Percentiles rank a stretch among this genome's conserved stretches.
Evolutionary conservation across 108 stramenopile genomes (phyloP).

Genomic region (Nitzschia sp.): DNA sequence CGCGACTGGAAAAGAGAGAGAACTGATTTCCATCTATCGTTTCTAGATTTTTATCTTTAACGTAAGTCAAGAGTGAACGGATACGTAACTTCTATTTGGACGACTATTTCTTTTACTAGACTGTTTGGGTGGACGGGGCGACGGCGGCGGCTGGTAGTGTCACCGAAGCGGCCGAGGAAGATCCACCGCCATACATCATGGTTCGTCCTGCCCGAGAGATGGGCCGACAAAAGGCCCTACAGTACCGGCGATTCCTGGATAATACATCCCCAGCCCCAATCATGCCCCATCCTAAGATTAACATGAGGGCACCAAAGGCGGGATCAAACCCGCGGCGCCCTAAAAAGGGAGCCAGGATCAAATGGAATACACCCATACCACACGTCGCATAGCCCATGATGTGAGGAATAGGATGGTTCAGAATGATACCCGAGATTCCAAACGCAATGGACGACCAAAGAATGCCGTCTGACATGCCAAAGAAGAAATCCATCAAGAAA

Average conservation of each 20-base stretch:
- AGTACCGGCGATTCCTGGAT: conserved; percentile 6
- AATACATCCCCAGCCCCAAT: background rate
- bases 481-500: conserved; percentile 2
- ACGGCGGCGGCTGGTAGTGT: too few species aligned
- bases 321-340: background rate
- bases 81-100: too few species aligned
- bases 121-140: too few species aligned
- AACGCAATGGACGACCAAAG: background rate
- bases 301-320: background rate
- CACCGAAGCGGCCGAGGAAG: too few species aligned
- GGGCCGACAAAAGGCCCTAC: conserved; percentile 4
- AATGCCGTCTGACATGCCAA: background rate
- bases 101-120: too few species aligned
- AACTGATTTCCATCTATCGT: too few species aligned
- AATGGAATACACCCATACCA: background rate
- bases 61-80: too few species aligned
- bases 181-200: conserved; percentile 10
- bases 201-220: conserved; percentile 9
- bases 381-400: background rate
- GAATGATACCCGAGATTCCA: conserved; percentile 3
- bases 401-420: conserved; percentile 4
- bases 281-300: background rate
- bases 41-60: too few species aligned
- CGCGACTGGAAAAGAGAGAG: too few species aligned
- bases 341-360: conserved; percentile 6